Conservation (phyloP, 2,329 filamentous ascomycete species). For the Bretziella fagacearum region DNA sequence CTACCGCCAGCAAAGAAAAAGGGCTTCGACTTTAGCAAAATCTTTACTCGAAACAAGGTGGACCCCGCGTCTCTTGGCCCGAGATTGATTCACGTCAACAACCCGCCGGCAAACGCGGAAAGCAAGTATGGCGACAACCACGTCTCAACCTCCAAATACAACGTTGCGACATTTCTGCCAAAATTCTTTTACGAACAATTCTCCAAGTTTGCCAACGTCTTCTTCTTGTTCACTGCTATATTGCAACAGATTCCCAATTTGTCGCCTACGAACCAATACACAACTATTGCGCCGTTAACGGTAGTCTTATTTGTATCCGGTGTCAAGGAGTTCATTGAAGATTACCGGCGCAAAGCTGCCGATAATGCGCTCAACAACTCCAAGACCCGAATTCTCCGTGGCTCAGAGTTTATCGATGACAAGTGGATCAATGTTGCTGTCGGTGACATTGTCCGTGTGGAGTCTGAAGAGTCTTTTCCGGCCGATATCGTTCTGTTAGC, state of each 20-base stretch:
- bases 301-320: constrained; percentile 90
- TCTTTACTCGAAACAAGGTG: constrained; percentile 70
- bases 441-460: constrained; percentile 80
- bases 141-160: constrained; percentile 96
- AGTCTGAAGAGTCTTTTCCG: constrained; percentile 89
- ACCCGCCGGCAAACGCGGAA: constrained; percentile 72
- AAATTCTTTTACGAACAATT: constrained; percentile 98
- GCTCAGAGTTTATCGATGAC: constrained; percentile 67
- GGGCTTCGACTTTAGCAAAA: constrained; percentile 53
- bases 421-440: constrained; percentile 91
- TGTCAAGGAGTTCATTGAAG: constrained; percentile 84
- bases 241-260: constrained; percentile 91
- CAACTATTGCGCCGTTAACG: constrained; percentile 83
- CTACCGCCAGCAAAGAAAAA: constrained; percentile 29
- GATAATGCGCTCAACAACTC: constrained; percentile 80
- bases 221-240: constrained; percentile 93
- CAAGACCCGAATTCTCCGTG: constrained; percentile 65
- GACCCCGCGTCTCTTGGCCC: constrained; percentile 87
- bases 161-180: constrained; percentile 75
- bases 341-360: constrained; percentile 74
- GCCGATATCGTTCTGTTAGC: constrained; percentile 84
- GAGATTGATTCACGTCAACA: constrained; percentile 88
- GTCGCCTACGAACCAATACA: constrained; percentile 88
- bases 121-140: constrained; percentile 95
- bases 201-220: constrained; percentile 96